Conservation (phyloP, 148 eudicot genomes). For the Vaccinium corymbosum region DNA sequence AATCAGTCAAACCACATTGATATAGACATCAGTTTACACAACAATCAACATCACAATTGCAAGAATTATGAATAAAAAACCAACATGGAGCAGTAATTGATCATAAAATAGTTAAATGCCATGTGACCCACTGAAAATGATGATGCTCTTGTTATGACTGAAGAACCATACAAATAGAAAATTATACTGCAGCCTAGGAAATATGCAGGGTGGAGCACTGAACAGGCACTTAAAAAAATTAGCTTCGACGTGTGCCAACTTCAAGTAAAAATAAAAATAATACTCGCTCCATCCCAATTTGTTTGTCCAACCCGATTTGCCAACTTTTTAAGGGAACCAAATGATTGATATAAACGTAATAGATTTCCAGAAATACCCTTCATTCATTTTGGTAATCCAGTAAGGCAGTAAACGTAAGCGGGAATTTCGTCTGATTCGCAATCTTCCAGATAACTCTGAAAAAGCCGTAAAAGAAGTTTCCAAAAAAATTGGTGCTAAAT, state of each 20-base stretch:
- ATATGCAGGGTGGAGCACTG: background rate
- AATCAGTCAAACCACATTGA: constrained; percentile 11
- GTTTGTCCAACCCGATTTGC: too few relatives aligned
- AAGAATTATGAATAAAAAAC: background rate
- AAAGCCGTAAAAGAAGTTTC: too few relatives aligned
- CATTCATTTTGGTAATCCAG: too few relatives aligned
- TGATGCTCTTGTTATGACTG: background rate
- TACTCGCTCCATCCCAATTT: too few relatives aligned
- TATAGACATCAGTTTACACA: background rate
- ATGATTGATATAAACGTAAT: too few relatives aligned
- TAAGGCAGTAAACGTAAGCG: too few relatives aligned
- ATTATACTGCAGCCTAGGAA: background rate
- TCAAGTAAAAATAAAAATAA: background rate
- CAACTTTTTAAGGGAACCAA: too few relatives aligned
- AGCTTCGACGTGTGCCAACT: background rate
- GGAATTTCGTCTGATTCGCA: too few relatives aligned
- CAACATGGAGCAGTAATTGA: background rate
- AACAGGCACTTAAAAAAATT: background rate
- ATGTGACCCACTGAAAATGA: background rate
- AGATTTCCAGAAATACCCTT: too few relatives aligned
- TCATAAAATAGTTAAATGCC: background rate
- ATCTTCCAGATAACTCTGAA: too few relatives aligned
- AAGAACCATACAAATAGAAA: background rate
- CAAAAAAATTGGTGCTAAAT: too few relatives aligned
- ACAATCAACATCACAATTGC: background rate